Evolutionary conservation across 345 rosid species (phyloP).

Genomic region (Xanthoceras sorbifolium): DNA sequence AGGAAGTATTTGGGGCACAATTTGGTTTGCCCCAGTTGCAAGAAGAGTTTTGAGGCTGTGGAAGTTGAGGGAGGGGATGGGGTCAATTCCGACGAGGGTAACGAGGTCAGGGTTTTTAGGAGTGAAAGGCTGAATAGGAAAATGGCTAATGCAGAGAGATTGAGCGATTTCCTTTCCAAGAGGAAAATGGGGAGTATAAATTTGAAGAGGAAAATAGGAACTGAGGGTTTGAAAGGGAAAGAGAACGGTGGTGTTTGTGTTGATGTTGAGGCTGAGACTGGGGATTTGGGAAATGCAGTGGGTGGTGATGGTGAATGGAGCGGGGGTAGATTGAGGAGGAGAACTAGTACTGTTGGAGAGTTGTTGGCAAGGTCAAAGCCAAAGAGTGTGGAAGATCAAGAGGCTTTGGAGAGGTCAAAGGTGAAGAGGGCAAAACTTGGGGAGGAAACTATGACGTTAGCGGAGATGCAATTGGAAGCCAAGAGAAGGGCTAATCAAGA

Average conservation of each 20-base stretch:
- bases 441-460: constrained; percentile 77
- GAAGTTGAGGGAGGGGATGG: constrained; percentile 46
- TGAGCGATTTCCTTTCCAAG: constrained; percentile 20
- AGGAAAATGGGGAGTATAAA: constrained; percentile 32
- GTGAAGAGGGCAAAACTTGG: constrained; percentile 31
- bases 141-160: constrained; percentile 14
- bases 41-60: constrained; percentile 65
- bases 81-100: constrained; percentile 29
- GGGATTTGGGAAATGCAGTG: constrained; percentile 28
- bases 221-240: constrained; percentile 11
- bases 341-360: constrained; percentile 37
- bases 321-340: constrained; percentile 47
- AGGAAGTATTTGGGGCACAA: constrained; percentile 65
- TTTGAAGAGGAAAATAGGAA: constrained; percentile 28
- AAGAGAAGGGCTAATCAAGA: constrained; percentile 38
- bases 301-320: constrained; percentile 33
- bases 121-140: constrained; percentile 35
- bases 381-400: constrained; percentile 19
- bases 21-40: constrained; percentile 79
- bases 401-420: constrained; percentile 15
- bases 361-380: constrained; percentile 37
- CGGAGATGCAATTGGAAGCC: constrained; percentile 61
- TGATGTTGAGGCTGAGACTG: neutral
- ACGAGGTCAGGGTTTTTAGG: constrained; percentile 24
- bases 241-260: constrained; percentile 21